Percentiles rank a stretch among this genome's conserved stretches.
phyloP scores from a whole-genome alignment of 169 alveolate genomes.

The Babesia divergens region DNA sequence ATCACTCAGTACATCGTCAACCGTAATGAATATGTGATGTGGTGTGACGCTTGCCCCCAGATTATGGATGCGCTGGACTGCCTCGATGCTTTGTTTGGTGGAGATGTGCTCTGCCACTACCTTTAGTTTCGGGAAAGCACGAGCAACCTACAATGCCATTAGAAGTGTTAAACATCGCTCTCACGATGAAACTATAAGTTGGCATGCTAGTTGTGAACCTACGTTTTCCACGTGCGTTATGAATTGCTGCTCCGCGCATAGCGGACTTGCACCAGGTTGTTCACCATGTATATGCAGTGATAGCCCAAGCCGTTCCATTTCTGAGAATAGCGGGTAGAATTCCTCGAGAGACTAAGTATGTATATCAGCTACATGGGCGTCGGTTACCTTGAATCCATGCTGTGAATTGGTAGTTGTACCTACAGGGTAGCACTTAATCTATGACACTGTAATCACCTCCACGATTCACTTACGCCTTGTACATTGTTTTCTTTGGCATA shows the following conservation, averaged over 20 bases:
- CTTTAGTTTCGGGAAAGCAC: slow-evolving; percentile 67
- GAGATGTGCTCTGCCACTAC: slow-evolving; percentile 76
- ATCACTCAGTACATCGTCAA: slow-evolving; percentile 25
- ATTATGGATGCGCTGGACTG: slow-evolving; percentile 59
- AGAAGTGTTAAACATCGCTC: too few relatives aligned
- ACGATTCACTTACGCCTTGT: slow-evolving; percentile 56
- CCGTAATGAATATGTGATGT: slow-evolving; percentile 45
- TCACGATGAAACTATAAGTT: too few relatives aligned
- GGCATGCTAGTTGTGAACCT: not conserved
- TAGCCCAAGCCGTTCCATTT: slow-evolving; percentile 65
- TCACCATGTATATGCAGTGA: slow-evolving; percentile 78
- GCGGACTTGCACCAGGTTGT: slow-evolving; percentile 65
- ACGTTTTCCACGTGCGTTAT: slow-evolving; percentile 57
- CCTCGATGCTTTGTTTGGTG: slow-evolving; percentile 46
- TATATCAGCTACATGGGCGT: not conserved
- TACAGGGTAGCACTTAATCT: slow-evolving; percentile 73
- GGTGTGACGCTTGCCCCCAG: slow-evolving; percentile 62
- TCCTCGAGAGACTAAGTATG: slow-evolving; percentile 56
- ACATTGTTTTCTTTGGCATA: slow-evolving; percentile 63
- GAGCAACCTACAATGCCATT: slow-evolving; percentile 34
- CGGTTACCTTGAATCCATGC: slow-evolving; percentile 58
- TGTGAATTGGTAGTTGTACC: slow-evolving; percentile 75
- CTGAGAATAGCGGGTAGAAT: slow-evolving; percentile 66
- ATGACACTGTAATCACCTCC: not conserved
- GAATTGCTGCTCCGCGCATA: slow-evolving; percentile 68